phyloP scores from a whole-genome alignment of 805 yeast species.

The Metschnikowia kunwiensis region DNA sequence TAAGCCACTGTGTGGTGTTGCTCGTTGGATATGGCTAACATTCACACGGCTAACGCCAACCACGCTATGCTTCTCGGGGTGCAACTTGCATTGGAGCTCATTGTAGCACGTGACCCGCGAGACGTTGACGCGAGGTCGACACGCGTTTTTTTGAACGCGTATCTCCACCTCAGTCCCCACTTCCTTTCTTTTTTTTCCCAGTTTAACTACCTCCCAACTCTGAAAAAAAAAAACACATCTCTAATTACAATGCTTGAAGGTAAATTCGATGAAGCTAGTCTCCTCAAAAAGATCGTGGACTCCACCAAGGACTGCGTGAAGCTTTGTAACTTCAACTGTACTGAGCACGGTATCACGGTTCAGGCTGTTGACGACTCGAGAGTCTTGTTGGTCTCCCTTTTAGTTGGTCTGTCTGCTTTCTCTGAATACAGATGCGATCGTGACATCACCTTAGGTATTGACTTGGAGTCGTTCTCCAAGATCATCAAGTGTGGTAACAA shows the following conservation, averaged over 20 bases:
- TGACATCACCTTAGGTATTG: constrained; percentile 87
- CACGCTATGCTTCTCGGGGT: too few relatives aligned
- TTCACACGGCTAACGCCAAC: too few relatives aligned
- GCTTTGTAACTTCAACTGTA: constrained; percentile 93
- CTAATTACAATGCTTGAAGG: constrained; percentile 80
- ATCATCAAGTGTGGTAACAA: constrained; percentile 89
- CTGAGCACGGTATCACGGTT: constrained; percentile 90
- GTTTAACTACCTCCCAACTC: not conserved
- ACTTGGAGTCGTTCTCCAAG: constrained; percentile 81
- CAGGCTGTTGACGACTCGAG: constrained; percentile 98
- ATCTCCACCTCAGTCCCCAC: too few relatives aligned
- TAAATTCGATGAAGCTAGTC: constrained; percentile 87
- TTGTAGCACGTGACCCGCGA: too few relatives aligned
- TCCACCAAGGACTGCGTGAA: constrained; percentile 93
- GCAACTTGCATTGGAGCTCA: too few relatives aligned
- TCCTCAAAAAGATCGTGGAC: constrained; percentile 88
- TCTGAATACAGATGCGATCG: constrained; percentile 93
- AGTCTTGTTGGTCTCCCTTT: constrained; percentile 83
- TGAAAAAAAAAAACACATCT: too few relatives aligned
- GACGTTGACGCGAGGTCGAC: too few relatives aligned
- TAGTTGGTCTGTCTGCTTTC: constrained; percentile 86
- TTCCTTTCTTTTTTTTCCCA: not conserved
- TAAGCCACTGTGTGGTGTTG: too few relatives aligned
- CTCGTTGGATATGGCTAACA: too few relatives aligned
- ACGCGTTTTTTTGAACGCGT: too few relatives aligned